Conservation (phyloP, 805 yeast species). For the Brettanomyces sp. region DNA sequence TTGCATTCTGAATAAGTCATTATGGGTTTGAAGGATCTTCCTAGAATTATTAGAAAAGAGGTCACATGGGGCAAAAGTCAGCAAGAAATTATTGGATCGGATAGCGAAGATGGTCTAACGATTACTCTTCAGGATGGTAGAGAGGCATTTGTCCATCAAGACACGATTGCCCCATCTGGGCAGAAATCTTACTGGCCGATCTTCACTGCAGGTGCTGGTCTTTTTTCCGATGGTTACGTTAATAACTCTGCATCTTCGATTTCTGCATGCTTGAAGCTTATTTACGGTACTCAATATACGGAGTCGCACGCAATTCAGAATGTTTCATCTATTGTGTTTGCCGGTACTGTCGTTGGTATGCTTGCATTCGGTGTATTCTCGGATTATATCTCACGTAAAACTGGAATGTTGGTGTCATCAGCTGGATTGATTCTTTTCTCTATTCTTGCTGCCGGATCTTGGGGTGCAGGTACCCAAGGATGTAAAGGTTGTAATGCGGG, state of each 20-base stretch:
- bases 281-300: conserved; percentile 59
- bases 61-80: conserved; percentile 19
- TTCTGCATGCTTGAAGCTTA: conserved; percentile 51
- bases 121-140: conserved; percentile 15
- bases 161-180: conserved; percentile 16
- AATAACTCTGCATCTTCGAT: conserved; percentile 79
- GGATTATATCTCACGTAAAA: conserved; percentile 72
- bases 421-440: conserved; percentile 68
- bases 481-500: conserved; percentile 39
- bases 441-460: conserved; percentile 71
- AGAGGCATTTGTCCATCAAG: conserved; percentile 14
- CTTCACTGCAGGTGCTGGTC: conserved; percentile 82
- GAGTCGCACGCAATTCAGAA: conserved; percentile 65
- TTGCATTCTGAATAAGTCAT: background rate
- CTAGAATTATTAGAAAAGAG: conserved; percentile 13
- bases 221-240: conserved; percentile 89
- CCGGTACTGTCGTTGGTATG: conserved; percentile 86
- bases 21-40: conserved; percentile 10
- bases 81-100: conserved; percentile 2
- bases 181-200: conserved; percentile 46
- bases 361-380: conserved; percentile 71
- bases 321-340: conserved; percentile 82
- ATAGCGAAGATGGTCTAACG: conserved; percentile 12
- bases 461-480: conserved; percentile 56
- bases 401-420: conserved; percentile 77